phyloP scores from a whole-genome alignment of 2,329 filamentous ascomycete species.

The Penicillium frequentans region DNA sequence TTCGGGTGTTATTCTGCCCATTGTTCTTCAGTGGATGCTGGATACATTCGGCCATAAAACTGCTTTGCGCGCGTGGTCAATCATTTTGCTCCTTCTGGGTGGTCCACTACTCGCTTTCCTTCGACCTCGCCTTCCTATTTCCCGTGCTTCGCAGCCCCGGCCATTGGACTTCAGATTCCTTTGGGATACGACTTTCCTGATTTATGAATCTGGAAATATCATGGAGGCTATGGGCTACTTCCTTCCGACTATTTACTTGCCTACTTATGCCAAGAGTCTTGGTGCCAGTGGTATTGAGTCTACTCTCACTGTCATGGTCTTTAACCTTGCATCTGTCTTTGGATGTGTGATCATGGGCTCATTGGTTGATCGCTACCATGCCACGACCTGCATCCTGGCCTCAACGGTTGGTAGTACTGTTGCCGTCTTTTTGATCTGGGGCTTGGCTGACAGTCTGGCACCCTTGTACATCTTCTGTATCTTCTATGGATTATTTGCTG shows the following conservation, averaged over 20 bases:
- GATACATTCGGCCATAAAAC: constrained; percentile 45
- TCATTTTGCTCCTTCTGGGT: constrained; percentile 27
- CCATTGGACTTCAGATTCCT: constrained; percentile 43
- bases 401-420: constrained; percentile 43
- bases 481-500: constrained; percentile 49
- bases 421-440: constrained; percentile 50
- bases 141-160: constrained; percentile 28
- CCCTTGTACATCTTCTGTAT: constrained; percentile 45
- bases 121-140: constrained; percentile 43
- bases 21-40: constrained; percentile 47
- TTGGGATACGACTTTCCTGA: constrained; percentile 38
- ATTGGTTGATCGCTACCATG: constrained; percentile 44
- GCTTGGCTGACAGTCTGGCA: constrained; percentile 44
- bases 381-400: constrained; percentile 41
- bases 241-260: constrained; percentile 40
- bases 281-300: constrained; percentile 21
- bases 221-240: constrained; percentile 39
- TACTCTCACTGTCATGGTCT: constrained; percentile 32
- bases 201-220: constrained; percentile 50
- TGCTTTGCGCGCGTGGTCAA: constrained; percentile 46
- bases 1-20: constrained; percentile 48
- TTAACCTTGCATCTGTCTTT: constrained; percentile 33
- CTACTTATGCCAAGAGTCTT: constrained; percentile 36
- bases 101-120: constrained; percentile 37
- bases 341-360: constrained; percentile 36